A percentile compares a stretch with the other conserved stretches of the same genome.
Conservation (phyloP, 1,284 basidiomycete species). For the Apiotrichum akiyoshidainum region DNA sequence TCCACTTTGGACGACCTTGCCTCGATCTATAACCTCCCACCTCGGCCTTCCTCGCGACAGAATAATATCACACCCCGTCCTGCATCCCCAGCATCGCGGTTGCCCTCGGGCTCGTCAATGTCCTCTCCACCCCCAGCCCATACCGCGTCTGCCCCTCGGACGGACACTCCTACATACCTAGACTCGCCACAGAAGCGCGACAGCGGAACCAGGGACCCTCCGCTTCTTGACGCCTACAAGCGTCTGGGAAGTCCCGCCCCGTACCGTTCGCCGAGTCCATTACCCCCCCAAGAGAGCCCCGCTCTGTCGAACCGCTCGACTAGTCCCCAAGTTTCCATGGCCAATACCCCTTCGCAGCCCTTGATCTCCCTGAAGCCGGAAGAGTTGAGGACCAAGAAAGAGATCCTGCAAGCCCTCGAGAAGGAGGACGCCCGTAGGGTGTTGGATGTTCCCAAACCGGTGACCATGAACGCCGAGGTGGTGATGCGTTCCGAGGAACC, state of each 20-base stretch:
- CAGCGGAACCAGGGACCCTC: too few species aligned
- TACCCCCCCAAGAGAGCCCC: neutral
- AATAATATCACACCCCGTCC: neutral
- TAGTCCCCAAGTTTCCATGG: neutral
- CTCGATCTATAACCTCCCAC: neutral
- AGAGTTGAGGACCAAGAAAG: neutral
- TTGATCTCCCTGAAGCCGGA: neutral
- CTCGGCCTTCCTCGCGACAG: neutral
- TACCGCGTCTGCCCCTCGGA: neutral
- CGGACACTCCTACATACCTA: too few species aligned
- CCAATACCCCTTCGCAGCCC: neutral
- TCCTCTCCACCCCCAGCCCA: neutral
- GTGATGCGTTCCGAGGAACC: constrained; percentile 1
- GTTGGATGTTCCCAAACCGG: neutral
- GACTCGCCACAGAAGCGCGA: too few species aligned
- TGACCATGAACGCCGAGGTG: neutral
- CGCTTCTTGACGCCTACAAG: neutral
- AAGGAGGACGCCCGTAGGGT: neutral
- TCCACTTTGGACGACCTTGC: constrained; percentile 3
- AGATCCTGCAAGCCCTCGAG: constrained; percentile 1
- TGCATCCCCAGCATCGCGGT: neutral
- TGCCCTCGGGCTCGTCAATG: neutral
- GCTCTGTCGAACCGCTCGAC: neutral
- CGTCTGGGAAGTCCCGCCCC: neutral
- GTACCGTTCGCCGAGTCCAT: too few species aligned